Percentiles rank a stretch among this genome's conserved stretches.
Conservation (phyloP, 1,284 basidiomycete species). For the Schizophyllum amplum region DNA sequence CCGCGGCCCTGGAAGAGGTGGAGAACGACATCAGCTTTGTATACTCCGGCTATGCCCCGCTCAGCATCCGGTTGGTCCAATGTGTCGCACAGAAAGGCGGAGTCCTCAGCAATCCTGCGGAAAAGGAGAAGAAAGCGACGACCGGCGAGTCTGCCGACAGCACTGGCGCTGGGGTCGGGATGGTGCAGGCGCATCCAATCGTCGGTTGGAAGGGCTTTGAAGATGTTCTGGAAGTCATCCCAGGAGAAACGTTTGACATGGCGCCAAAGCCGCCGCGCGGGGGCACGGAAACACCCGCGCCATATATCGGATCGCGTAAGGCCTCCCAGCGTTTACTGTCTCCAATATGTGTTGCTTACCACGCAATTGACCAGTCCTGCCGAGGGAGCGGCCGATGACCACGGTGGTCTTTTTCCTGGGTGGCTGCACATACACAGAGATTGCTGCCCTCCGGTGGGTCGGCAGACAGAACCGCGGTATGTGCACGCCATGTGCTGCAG, state of each 20-base stretch:
- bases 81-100: conserved; percentile 87
- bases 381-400: conserved; percentile 53
- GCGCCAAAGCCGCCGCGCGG: conserved; percentile 42
- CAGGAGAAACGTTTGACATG: conserved; percentile 83
- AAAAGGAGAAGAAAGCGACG: conserved; percentile 42
- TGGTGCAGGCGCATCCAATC: conserved; percentile 79
- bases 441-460: conserved; percentile 91
- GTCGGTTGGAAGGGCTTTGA: conserved; percentile 97
- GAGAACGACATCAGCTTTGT: conserved; percentile 94
- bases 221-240: conserved; percentile 74
- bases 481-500: conserved; percentile 15
- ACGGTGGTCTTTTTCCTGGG: conserved; percentile 98
- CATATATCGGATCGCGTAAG: conserved; percentile 33
- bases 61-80: conserved; percentile 88
- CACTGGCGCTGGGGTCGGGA: conserved; percentile 29
- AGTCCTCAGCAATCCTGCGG: conserved; percentile 69
- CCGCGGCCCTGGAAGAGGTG: conserved; percentile 64
- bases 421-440: conserved; percentile 96
- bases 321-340: conserved; percentile 18
- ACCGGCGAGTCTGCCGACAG: not conserved
- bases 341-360: conserved; percentile 6
- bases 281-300: conserved; percentile 21
- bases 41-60: conserved; percentile 95
- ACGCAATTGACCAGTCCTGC: conserved; percentile 28
- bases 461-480: conserved; percentile 72